phyloP scores from a whole-genome alignment of 495 filamentous ascomycete species.

The Aspergillus asperescens region DNA sequence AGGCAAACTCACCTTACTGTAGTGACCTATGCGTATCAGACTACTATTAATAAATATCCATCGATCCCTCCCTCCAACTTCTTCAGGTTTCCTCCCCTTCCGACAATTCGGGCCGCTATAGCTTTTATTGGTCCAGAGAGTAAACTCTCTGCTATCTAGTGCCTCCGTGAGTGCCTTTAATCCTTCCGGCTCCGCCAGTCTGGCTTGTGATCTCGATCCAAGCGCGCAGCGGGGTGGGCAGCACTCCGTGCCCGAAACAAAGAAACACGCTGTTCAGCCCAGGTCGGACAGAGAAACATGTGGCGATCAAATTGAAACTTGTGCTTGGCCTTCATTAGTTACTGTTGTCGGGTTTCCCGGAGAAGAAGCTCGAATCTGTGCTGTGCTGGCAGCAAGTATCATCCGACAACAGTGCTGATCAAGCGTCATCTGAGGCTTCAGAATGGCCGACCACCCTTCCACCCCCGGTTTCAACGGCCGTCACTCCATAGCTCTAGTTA shows the following conservation, averaged over 20 bases:
- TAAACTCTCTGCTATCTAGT: background rate
- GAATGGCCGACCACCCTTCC: background rate
- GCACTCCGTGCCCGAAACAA: conserved; percentile 14
- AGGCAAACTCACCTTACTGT: conserved; percentile 3
- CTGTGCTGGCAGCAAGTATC: conserved; percentile 8
- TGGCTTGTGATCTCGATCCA: conserved; percentile 6
- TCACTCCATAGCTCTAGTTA: conserved; percentile 3
- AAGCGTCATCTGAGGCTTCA: conserved; percentile 15
- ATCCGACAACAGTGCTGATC: conserved; percentile 14
- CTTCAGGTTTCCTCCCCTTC: background rate
- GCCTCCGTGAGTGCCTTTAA: conserved; percentile 14
- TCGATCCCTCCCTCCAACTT: conserved; percentile 5
- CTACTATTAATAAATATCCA: conserved; percentile 18
- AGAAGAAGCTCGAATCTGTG: background rate
- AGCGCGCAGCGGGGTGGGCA: conserved; percentile 21
- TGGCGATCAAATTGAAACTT: background rate
- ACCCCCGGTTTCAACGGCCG: background rate
- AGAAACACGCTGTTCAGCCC: conserved; percentile 8
- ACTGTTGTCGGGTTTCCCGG: background rate
- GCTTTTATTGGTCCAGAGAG: background rate
- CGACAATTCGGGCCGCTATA: conserved; percentile 7
- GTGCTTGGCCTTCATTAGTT: conserved; percentile 2
- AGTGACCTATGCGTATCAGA: conserved; percentile 3
- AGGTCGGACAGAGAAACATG: conserved; percentile 2
- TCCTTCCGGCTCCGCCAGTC: conserved; percentile 4